Percentiles rank a stretch among this genome's conserved stretches.
Conservation (phyloP, 345 rosid species). For the Euphorbia lathyris region DNA sequence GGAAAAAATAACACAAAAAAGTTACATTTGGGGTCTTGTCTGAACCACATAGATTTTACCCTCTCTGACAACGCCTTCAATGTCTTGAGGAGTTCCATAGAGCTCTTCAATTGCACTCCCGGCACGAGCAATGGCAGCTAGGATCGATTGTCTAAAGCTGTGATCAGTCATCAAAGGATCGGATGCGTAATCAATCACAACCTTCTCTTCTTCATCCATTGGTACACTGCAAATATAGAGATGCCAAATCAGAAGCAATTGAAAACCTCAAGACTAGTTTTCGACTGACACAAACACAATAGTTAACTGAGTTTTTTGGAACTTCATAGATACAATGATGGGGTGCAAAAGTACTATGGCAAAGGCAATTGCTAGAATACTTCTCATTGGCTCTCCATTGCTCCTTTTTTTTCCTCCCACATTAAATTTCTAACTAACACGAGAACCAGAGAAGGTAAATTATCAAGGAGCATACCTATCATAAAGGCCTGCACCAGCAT, state of each 20-base stretch:
- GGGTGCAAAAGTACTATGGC: not conserved
- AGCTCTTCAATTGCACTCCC: conserved; percentile 83
- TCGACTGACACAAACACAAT: too few species aligned
- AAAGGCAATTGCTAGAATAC: not conserved
- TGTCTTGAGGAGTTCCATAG: conserved; percentile 87
- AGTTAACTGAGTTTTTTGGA: not conserved
- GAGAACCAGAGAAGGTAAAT: not conserved
- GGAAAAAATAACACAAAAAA: not conserved
- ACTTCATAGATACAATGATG: not conserved
- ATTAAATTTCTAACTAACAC: not conserved
- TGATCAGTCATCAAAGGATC: conserved; percentile 65
- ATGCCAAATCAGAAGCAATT: conserved; percentile 2
- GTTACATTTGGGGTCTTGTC: conserved; percentile 94
- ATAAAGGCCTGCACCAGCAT: conserved; percentile 99
- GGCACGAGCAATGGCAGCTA: conserved; percentile 69
- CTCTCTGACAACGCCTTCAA: conserved; percentile 88
- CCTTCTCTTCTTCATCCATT: conserved; percentile 88
- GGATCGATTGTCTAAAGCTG: conserved; percentile 60
- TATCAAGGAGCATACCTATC: conserved; percentile 62
- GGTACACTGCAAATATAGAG: conserved; percentile 63
- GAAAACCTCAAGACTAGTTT: not conserved
- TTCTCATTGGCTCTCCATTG: too few species aligned
- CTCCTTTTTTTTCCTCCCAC: not conserved
- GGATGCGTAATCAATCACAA: conserved; percentile 70
- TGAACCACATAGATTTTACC: conserved; percentile 90